Conservation (phyloP, 257 asterid species). For the Penstemon davidsonii region DNA sequence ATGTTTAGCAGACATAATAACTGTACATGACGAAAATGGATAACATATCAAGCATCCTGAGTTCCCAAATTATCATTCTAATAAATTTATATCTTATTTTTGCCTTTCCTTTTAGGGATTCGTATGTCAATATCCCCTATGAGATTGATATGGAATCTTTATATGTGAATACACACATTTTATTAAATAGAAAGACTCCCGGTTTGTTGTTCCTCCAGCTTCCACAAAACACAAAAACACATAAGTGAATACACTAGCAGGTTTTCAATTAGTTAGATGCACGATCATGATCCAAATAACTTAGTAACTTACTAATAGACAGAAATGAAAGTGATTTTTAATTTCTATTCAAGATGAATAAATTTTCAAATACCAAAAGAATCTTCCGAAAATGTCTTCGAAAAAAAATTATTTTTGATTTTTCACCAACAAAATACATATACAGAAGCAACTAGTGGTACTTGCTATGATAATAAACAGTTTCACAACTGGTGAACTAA, state of each 20-base stretch:
- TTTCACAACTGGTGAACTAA: neutral
- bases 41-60: no score
- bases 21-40: no score
- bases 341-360: neutral
- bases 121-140: neutral
- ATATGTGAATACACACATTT: neutral
- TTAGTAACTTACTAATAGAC: neutral
- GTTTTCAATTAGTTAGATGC: neutral
- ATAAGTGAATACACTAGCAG: neutral
- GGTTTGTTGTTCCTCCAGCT: neutral
- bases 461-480: neutral
- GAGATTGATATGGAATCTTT: neutral
- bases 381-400: neutral
- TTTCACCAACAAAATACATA: neutral
- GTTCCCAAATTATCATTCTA: neutral
- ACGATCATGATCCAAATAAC: neutral
- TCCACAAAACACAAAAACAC: neutral
- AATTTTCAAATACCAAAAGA: neutral
- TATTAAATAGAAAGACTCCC: constrained; percentile 5
- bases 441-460: neutral
- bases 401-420: neutral
- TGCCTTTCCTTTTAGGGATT: no score
- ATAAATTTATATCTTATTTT: neutral
- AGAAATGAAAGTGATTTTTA: neutral
- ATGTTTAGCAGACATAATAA: no score